These are phyloP conservation scores for Candida orba DNA, from an alignment of 805 yeast genomes.

Conservation along the genomic window DNA sequence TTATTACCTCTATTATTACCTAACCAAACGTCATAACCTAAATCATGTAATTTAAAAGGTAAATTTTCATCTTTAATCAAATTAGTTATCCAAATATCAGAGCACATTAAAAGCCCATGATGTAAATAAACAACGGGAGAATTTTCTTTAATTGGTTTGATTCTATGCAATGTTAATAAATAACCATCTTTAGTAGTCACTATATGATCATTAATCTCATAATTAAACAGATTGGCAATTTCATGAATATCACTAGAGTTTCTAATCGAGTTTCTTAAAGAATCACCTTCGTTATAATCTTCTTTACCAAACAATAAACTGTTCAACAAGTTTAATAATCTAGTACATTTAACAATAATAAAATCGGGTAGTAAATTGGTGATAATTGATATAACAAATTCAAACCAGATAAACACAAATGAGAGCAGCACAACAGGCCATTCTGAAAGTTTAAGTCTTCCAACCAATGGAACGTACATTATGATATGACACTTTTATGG, in stretches of 20 bases:
- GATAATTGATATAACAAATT: constrained; percentile 37
- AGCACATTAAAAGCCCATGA: constrained; percentile 86
- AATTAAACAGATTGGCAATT: constrained; percentile 63
- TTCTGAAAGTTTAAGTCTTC: constrained; percentile 41
- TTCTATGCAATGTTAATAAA: constrained; percentile 66
- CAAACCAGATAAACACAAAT: constrained; percentile 42
- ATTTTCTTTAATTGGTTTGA: constrained; percentile 34
- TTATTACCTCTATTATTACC: constrained; percentile 93
- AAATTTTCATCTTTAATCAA: constrained; percentile 43
- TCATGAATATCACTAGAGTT: constrained; percentile 50
- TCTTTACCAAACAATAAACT: constrained; percentile 1
- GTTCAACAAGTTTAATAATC: constrained; percentile 6
- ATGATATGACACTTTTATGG: not conserved
- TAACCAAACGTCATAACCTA: constrained; percentile 91
- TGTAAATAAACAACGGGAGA: constrained; percentile 69
- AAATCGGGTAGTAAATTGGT: constrained; percentile 38
- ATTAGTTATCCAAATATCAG: constrained; percentile 72
- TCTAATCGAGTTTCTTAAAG: constrained; percentile 30
- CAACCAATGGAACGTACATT: constrained; percentile 32
- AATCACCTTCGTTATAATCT: constrained; percentile 11
- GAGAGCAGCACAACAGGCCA: constrained; percentile 42
- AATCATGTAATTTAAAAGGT: constrained; percentile 67
- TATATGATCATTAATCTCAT: constrained; percentile 66
- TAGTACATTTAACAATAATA: constrained; percentile 32
- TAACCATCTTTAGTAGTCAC: constrained; percentile 76